Conservation (phyloP, 495 filamentous ascomycete species). For the Chaetomium cochliodes region DNA sequence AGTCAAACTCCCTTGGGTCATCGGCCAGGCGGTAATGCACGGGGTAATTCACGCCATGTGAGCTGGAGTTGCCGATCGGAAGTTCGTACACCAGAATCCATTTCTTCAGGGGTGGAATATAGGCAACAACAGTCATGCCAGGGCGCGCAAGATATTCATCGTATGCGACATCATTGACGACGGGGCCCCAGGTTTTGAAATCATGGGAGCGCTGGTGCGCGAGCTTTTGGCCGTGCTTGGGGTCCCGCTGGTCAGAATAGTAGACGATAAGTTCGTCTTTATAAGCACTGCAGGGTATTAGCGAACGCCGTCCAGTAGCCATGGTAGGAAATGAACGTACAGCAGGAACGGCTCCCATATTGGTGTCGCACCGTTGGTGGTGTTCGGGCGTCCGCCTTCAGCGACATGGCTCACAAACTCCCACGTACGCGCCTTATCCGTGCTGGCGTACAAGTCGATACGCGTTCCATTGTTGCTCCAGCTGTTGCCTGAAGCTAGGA, state of each 20-base stretch:
- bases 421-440: slow-evolving; percentile 62
- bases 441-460: slow-evolving; percentile 65
- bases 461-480: slow-evolving; percentile 54
- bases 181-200: slow-evolving; percentile 56
- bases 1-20: slow-evolving; percentile 55
- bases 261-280: slow-evolving; percentile 60
- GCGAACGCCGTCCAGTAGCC: too few relatives aligned
- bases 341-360: slow-evolving; percentile 72
- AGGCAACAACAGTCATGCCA: slow-evolving; percentile 60
- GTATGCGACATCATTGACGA: slow-evolving; percentile 62
- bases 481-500: slow-evolving; percentile 63
- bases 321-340: slow-evolving; percentile 13
- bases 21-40: slow-evolving; percentile 55
- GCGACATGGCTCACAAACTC: slow-evolving; percentile 64
- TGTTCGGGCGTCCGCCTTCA: slow-evolving; percentile 58
- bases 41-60: slow-evolving; percentile 40
- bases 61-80: slow-evolving; percentile 34
- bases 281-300: slow-evolving; percentile 28
- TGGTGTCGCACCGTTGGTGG: slow-evolving; percentile 62
- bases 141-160: slow-evolving; percentile 62
- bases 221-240: slow-evolving; percentile 65
- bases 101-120: slow-evolving; percentile 32
- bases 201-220: slow-evolving; percentile 60
- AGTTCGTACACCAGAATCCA: slow-evolving; percentile 34
- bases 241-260: slow-evolving; percentile 69